Evolutionary conservation across 2,329 filamentous ascomycete species (phyloP).

Genomic region (Penicillium sp.): DNA sequence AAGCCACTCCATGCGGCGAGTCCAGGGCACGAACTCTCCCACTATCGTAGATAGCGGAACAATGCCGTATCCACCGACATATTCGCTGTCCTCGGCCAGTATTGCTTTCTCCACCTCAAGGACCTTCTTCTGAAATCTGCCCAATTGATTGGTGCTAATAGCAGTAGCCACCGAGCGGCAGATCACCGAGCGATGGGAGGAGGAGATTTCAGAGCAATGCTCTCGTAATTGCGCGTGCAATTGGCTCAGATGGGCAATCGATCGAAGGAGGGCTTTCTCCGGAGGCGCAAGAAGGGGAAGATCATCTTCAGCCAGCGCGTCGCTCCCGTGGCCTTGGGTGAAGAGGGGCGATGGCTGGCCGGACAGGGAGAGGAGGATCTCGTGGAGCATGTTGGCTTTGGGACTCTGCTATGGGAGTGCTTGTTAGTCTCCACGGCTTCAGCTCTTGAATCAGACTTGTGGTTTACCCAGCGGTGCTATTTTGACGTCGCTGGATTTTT

Average conservation of each 20-base stretch:
- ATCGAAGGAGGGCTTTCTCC: slow-evolving; percentile 73
- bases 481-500: slow-evolving; percentile 20
- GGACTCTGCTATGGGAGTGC: slow-evolving; percentile 10
- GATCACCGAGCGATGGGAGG: slow-evolving; percentile 69
- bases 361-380: slow-evolving; percentile 93
- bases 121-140: slow-evolving; percentile 74
- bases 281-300: slow-evolving; percentile 61
- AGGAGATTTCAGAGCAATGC: slow-evolving; percentile 61
- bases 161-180: slow-evolving; percentile 81
- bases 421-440: not conserved
- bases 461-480: slow-evolving; percentile 22
- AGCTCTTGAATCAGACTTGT: not conserved
- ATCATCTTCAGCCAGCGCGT: slow-evolving; percentile 45
- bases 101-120: slow-evolving; percentile 77
- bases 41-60: slow-evolving; percentile 84
- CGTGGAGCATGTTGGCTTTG: slow-evolving; percentile 74
- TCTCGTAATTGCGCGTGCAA: slow-evolving; percentile 67
- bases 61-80: slow-evolving; percentile 88
- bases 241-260: slow-evolving; percentile 69
- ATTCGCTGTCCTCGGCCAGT: slow-evolving; percentile 65
- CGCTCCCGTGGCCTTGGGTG: slow-evolving; percentile 46
- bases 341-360: slow-evolving; percentile 89
- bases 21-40: slow-evolving; percentile 82
- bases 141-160: slow-evolving; percentile 68
- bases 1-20: slow-evolving; percentile 76